A percentile compares a stretch with the other conserved stretches of the same genome.
phyloP scores from a whole-genome alignment of 345 rosid species.

The Euphorbia lathyris region DNA sequence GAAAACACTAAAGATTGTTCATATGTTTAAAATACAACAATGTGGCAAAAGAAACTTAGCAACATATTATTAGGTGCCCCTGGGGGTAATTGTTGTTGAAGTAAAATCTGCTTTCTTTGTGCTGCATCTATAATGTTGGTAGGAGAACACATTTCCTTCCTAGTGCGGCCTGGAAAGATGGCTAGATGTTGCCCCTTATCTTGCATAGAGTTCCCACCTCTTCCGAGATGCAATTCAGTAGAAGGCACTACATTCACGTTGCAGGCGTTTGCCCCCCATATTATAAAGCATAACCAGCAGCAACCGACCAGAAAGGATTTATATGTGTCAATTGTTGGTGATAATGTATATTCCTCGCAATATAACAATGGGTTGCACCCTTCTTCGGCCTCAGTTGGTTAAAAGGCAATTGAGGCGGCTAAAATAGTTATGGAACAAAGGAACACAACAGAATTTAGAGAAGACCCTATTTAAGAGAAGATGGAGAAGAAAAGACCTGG shows the following conservation, averaged over 20 bases:
- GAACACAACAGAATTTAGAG: background rate
- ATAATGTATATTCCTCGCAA: slow-evolving; percentile 69
- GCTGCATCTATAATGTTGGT: slow-evolving; percentile 52
- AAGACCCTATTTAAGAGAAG: background rate
- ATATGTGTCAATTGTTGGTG: slow-evolving; percentile 78
- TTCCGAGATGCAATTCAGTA: slow-evolving; percentile 62
- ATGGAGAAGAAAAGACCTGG: background rate
- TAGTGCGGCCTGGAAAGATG: slow-evolving; percentile 39
- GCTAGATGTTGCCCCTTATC: slow-evolving; percentile 52
- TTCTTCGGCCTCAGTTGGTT: slow-evolving; percentile 79
- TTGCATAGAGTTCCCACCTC: slow-evolving; percentile 45
- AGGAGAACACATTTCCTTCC: slow-evolving; percentile 55
- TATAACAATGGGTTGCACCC: slow-evolving; percentile 93
- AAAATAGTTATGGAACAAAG: background rate
- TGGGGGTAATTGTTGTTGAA: slow-evolving; percentile 77
- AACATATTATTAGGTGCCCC: slow-evolving; percentile 70
- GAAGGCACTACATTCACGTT: slow-evolving; percentile 73
- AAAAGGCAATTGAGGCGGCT: slow-evolving; percentile 75
- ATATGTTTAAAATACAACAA: background rate
- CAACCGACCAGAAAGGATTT: slow-evolving; percentile 89
- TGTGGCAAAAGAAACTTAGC: slow-evolving; percentile 39
- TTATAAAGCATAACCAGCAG: slow-evolving; percentile 67
- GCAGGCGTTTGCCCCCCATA: slow-evolving; percentile 74
- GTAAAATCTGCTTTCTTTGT: slow-evolving; percentile 79
- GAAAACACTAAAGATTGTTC: background rate